phyloP scores from a whole-genome alignment of 2,329 filamentous ascomycete genomes.

The Parafenestella ontariensis region DNA sequence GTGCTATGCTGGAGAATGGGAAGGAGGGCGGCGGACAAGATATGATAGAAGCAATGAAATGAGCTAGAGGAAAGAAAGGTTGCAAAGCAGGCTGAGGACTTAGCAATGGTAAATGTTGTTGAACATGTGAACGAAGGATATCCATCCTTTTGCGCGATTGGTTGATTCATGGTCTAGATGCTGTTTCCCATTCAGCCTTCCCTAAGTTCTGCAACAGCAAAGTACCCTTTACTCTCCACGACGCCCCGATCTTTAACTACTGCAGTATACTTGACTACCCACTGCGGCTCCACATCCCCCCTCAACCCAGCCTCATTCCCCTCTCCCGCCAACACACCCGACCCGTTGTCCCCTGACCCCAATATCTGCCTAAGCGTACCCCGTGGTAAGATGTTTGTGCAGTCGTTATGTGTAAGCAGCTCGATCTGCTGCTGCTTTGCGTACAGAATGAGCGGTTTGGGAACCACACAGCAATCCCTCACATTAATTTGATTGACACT shows the following conservation, averaged over 20 bases:
- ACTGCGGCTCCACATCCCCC: slow-evolving; percentile 84
- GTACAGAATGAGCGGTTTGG: slow-evolving; percentile 81
- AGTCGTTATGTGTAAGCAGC: slow-evolving; percentile 91
- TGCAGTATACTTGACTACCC: slow-evolving; percentile 97
- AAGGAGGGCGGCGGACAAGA: no score
- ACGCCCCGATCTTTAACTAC: slow-evolving; percentile 93
- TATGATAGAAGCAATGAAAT: no score
- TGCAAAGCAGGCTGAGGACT: no score
- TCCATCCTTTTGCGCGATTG: background rate
- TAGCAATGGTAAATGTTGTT: no score
- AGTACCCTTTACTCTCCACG: slow-evolving; percentile 98
- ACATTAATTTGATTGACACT: slow-evolving; percentile 96
- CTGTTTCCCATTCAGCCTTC: slow-evolving; percentile 9
- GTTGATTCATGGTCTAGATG: background rate
- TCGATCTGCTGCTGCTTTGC: slow-evolving; percentile 87
- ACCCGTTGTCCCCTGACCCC: slow-evolving; percentile 73
- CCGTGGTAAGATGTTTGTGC: slow-evolving; percentile 85
- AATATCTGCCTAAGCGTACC: slow-evolving; percentile 87
- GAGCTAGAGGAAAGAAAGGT: no score
- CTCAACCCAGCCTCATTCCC: slow-evolving; percentile 64
- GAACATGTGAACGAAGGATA: background rate
- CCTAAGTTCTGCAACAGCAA: slow-evolving; percentile 78
- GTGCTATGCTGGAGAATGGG: no score
- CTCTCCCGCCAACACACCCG: slow-evolving; percentile 75
- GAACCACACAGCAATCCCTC: slow-evolving; percentile 93